A percentile compares a stretch with the other conserved stretches of the same genome.
These are phyloP conservation scores for Acanthamoeba divionensis DNA, from an alignment of 208 protist genomes.

Conservation along the genomic window DNA sequence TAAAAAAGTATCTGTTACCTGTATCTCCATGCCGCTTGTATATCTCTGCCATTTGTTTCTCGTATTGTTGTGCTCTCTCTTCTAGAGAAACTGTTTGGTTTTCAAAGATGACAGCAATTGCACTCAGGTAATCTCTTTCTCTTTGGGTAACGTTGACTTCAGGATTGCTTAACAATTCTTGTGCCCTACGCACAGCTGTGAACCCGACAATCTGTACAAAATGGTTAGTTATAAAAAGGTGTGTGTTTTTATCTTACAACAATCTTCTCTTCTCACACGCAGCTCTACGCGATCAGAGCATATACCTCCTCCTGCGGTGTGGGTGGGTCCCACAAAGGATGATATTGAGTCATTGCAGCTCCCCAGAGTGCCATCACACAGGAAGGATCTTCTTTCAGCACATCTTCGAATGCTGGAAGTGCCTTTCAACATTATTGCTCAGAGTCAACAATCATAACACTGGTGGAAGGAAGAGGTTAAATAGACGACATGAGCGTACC, in stretches of 20 bases:
- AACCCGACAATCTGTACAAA: not conserved
- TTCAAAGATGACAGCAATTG: not conserved
- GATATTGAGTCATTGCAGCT: not conserved
- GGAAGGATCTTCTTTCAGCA: not conserved
- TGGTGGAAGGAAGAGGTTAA: too few species aligned
- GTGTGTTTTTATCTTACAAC: not conserved
- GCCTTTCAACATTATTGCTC: too few species aligned
- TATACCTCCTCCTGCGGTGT: not conserved
- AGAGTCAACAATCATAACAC: too few species aligned
- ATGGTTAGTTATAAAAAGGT: not conserved
- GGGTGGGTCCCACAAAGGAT: slow-evolving; percentile 1
- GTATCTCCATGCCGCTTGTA: not conserved
- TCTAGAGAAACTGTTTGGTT: not conserved
- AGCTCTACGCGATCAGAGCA: not conserved
- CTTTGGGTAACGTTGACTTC: too few species aligned
- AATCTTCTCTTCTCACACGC: not conserved
- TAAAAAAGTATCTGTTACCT: not conserved
- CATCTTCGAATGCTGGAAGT: too few species aligned
- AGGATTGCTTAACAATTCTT: too few species aligned
- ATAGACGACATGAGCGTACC: too few species aligned
- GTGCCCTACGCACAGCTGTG: not conserved
- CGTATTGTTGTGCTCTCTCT: not conserved
- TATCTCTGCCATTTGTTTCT: not conserved
- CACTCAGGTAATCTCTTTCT: too few species aligned
- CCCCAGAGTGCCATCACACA: slow-evolving; percentile 32